These are phyloP conservation scores for Exserohilum turcica DNA, from an alignment of 2,329 filamentous ascomycete genomes.

Conservation along the genomic window DNA sequence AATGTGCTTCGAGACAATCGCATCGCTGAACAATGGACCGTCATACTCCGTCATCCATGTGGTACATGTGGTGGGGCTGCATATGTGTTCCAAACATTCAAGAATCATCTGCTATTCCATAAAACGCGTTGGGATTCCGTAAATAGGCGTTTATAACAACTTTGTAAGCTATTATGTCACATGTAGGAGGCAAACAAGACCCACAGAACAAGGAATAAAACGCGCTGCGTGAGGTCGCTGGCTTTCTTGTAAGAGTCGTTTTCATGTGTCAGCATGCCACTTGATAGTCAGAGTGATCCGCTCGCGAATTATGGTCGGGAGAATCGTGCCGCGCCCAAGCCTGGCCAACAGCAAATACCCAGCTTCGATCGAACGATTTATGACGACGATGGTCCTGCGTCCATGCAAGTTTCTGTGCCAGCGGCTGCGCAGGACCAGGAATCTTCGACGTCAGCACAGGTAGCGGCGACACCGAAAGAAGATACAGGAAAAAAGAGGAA, in stretches of 20 bases:
- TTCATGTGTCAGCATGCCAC: neutral
- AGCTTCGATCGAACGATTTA: neutral
- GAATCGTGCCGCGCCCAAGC: conserved; percentile 8
- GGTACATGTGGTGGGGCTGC: neutral
- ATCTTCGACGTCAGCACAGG: neutral
- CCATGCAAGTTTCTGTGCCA: neutral
- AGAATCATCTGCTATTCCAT: too few species aligned
- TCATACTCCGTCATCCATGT: neutral
- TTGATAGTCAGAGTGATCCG: neutral
- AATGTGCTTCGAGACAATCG: neutral
- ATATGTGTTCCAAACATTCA: neutral
- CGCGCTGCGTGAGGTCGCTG: neutral
- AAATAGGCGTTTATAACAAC: neutral
- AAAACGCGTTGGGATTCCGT: neutral
- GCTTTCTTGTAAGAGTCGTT: too few species aligned
- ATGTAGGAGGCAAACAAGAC: neutral
- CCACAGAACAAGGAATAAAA: neutral
- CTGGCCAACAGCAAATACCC: neutral
- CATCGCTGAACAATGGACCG: neutral
- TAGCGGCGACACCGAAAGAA: neutral
- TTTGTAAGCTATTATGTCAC: neutral
- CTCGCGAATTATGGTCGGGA: conserved; percentile 3
- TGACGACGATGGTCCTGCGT: neutral
- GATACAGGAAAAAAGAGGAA: neutral
- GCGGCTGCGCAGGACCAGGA: too few species aligned